A percentile compares a stretch with the other conserved stretches of the same genome.
phyloP scores from a whole-genome alignment of 2,329 filamentous ascomycete species.

The Arachnomyces sp. region DNA sequence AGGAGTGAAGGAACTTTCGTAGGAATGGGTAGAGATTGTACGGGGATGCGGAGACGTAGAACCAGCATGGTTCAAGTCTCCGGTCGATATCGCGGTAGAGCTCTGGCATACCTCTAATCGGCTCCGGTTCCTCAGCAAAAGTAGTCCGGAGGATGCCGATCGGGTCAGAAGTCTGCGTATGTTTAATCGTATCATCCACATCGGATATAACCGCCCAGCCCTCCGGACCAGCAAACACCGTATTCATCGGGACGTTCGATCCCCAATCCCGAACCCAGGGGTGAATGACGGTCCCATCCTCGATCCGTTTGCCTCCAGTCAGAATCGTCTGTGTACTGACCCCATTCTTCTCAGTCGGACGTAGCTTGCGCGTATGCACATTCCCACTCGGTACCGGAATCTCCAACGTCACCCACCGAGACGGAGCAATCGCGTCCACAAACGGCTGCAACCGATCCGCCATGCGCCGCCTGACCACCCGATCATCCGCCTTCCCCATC shows the following conservation, averaged over 20 bases:
- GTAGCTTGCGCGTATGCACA: constrained; percentile 47
- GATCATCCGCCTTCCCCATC: constrained; percentile 36
- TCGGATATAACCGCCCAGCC: constrained; percentile 87
- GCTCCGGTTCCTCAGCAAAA: constrained; percentile 66
- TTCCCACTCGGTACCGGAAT: constrained; percentile 46
- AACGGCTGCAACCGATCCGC: constrained; percentile 56
- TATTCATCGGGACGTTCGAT: constrained; percentile 54
- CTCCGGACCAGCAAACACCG: constrained; percentile 64
- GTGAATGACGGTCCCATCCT: constrained; percentile 44
- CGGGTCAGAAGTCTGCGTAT: constrained; percentile 73
- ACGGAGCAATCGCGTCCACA: constrained; percentile 65
- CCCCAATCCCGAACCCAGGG: constrained; percentile 21
- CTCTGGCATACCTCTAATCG: constrained; percentile 74
- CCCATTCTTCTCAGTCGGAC: constrained; percentile 64
- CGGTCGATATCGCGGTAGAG: constrained; percentile 63
- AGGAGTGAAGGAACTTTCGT: constrained; percentile 59
- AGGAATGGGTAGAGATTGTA: constrained; percentile 93
- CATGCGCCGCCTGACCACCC: constrained; percentile 60
- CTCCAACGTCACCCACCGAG: constrained; percentile 58
- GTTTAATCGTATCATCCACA: constrained; percentile 92
- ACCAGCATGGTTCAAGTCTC: constrained; percentile 63
- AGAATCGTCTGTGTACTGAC: constrained; percentile 59
- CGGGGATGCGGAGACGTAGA: constrained; percentile 88
- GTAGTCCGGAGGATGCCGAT: constrained; percentile 76
- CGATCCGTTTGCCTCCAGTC: constrained; percentile 39